Percentiles rank a stretch among this genome's conserved stretches.
Evolutionary conservation across 169 alveolate genomes (phyloP).

Genomic region (Theileria sp.): DNA sequence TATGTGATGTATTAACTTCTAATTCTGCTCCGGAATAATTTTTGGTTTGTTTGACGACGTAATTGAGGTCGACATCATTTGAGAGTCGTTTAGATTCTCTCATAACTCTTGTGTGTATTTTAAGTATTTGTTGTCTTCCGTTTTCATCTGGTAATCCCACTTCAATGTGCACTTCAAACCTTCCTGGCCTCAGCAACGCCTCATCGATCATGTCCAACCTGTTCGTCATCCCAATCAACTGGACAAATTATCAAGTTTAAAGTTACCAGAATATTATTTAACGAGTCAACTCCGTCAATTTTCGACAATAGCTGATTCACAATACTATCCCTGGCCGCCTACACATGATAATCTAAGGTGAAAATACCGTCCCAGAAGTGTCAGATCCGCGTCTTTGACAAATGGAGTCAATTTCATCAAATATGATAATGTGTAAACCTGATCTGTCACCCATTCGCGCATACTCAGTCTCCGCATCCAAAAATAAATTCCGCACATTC

Average conservation of each 20-base stretch:
- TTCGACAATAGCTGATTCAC: slow-evolving; percentile 97
- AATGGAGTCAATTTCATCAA: slow-evolving; percentile 99
- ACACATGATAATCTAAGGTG: not conserved
- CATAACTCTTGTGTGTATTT: slow-evolving; percentile 96
- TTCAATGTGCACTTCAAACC: slow-evolving; percentile 97
- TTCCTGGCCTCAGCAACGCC: slow-evolving; percentile 98
- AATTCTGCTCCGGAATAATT: slow-evolving; percentile 99
- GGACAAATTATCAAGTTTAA: not conserved
- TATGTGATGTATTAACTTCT: slow-evolving; percentile 68
- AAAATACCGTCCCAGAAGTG: slow-evolving; percentile 81
- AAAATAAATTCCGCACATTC: slow-evolving; percentile 94
- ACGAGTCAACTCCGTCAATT: slow-evolving; percentile 98
- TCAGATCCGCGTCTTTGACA: slow-evolving; percentile 96
- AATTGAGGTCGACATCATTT: slow-evolving; percentile 89
- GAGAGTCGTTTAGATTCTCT: slow-evolving; percentile 76
- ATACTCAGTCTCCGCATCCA: slow-evolving; percentile 96
- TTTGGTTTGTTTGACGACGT: slow-evolving; percentile 91
- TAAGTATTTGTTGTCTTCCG: slow-evolving; percentile 96
- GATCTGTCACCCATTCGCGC: slow-evolving; percentile 90
- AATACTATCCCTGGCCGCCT: slow-evolving; percentile 95
- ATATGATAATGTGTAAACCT: slow-evolving; percentile 94
- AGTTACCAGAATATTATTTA: slow-evolving; percentile 90
- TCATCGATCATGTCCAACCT: slow-evolving; percentile 97
- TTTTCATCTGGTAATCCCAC: slow-evolving; percentile 96
- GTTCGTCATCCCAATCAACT: slow-evolving; percentile 97